A percentile compares a stretch with the other conserved stretches of the same genome.
These are phyloP conservation scores for Dendrocalamus latiflorus DNA, from an alignment of 202 grass and related monocot species.

Conservation along the genomic window DNA sequence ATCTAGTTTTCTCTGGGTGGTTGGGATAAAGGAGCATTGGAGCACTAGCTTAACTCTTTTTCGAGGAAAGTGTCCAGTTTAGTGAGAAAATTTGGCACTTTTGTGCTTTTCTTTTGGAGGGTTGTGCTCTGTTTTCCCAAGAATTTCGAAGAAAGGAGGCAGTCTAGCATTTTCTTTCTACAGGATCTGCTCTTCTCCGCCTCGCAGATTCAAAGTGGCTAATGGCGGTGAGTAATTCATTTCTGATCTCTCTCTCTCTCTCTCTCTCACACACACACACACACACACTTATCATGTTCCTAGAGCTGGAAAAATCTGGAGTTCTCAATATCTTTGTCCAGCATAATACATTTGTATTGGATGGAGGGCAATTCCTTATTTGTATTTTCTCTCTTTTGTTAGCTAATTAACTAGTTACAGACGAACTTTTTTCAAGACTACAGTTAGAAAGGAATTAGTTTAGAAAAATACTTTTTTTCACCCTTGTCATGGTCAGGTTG, in stretches of 20 bases:
- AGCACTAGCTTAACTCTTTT: neutral
- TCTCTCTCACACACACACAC: too few species aligned
- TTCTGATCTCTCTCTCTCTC: neutral
- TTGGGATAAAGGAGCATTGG: neutral
- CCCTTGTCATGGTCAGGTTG: too few species aligned
- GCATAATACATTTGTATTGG: too few species aligned
- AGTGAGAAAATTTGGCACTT: neutral
- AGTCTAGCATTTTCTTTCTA: neutral
- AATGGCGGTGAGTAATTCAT: constrained; percentile 47
- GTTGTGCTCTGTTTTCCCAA: neutral
- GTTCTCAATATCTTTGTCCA: neutral
- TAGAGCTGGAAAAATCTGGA: constrained; percentile 2
- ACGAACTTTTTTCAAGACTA: too few species aligned
- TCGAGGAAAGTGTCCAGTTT: too few species aligned
- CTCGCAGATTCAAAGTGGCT: neutral
- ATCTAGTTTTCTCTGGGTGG: neutral
- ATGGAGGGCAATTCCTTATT: too few species aligned
- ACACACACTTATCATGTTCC: neutral
- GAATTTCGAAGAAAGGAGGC: constrained; percentile 6
- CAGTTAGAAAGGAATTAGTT: too few species aligned
- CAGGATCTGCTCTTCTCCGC: neutral
- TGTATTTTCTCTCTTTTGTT: too few species aligned
- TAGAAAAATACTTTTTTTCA: too few species aligned
- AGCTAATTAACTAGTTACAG: too few species aligned
- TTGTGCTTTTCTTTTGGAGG: constrained; percentile 5